phyloP scores from a whole-genome alignment of 306 rosid genomes.

The Boehmeria nivea region DNA sequence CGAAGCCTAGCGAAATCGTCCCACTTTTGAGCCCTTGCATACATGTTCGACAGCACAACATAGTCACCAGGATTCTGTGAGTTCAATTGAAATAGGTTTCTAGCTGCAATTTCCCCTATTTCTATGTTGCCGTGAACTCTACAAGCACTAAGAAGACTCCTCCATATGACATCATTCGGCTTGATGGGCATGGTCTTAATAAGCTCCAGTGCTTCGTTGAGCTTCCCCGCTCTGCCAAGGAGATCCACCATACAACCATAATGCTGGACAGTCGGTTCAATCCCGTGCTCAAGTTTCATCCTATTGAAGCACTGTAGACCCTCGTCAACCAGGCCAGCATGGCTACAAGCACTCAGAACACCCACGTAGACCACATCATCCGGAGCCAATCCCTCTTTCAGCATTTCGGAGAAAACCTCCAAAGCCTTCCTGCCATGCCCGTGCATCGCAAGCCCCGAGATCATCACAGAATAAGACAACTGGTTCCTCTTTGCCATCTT shows the following conservation, averaged over 20 bases:
- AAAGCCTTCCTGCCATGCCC: slow-evolving; percentile 74
- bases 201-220: slow-evolving; percentile 58
- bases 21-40: slow-evolving; percentile 63
- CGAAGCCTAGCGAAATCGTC: slow-evolving; percentile 55
- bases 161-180: slow-evolving; percentile 70
- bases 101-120: slow-evolving; percentile 56
- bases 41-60: slow-evolving; percentile 62
- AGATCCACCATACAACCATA: slow-evolving; percentile 87
- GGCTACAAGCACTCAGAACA: slow-evolving; percentile 64
- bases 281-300: slow-evolving; percentile 57
- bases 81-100: slow-evolving; percentile 41
- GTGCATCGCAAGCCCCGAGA: slow-evolving; percentile 75
- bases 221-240: slow-evolving; percentile 65
- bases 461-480: slow-evolving; percentile 63
- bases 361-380: slow-evolving; percentile 63
- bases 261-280: slow-evolving; percentile 60
- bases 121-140: slow-evolving; percentile 57
- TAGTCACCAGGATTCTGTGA: slow-evolving; percentile 54
- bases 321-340: slow-evolving; percentile 67
- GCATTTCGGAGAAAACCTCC: slow-evolving; percentile 53
- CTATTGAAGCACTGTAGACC: slow-evolving; percentile 45
- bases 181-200: slow-evolving; percentile 45
- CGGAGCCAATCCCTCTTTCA: slow-evolving; percentile 54
- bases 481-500: slow-evolving; percentile 58
- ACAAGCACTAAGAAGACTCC: slow-evolving; percentile 79